Evolutionary conservation across 2,329 filamentous ascomycete genomes (phyloP).

Genomic region (Colletotrichum sp.): DNA sequence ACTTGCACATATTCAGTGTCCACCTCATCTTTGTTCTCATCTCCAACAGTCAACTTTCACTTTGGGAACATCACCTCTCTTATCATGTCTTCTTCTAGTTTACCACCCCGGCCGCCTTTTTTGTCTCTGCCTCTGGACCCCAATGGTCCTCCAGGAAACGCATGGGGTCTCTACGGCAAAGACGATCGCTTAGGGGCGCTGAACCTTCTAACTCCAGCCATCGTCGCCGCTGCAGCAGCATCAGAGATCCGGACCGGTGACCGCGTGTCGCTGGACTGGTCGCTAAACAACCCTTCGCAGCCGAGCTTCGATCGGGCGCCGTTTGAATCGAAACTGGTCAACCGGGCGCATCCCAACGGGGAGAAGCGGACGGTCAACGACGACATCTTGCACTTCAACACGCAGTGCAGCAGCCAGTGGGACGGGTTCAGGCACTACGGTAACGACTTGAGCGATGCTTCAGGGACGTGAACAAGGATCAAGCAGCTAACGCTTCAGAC

Average conservation of each 20-base stretch:
- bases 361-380: constrained; percentile 34
- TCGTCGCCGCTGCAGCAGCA: constrained; percentile 26
- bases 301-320: constrained; percentile 37
- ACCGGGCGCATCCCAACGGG: constrained; percentile 34
- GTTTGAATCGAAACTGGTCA: constrained; percentile 42
- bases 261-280: constrained; percentile 40
- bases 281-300: constrained; percentile 32
- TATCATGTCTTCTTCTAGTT: neutral
- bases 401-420: constrained; percentile 44
- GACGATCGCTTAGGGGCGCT: constrained; percentile 58
- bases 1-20: neutral
- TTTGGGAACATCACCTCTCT: neutral
- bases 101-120: neutral
- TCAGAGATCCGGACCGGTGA: constrained; percentile 25
- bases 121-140: constrained; percentile 51
- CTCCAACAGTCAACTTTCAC: neutral
- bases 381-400: constrained; percentile 37
- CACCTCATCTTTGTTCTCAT: neutral
- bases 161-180: constrained; percentile 60
- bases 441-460: constrained; percentile 14
- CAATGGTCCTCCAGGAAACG: constrained; percentile 55
- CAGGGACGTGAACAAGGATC: constrained; percentile 27
- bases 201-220: constrained; percentile 58
- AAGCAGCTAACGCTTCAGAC: neutral
- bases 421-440: constrained; percentile 41